Percentiles rank a stretch among this genome's conserved stretches.
phyloP scores from a whole-genome alignment of 805 yeast species.

The Suhomyces sp. region DNA sequence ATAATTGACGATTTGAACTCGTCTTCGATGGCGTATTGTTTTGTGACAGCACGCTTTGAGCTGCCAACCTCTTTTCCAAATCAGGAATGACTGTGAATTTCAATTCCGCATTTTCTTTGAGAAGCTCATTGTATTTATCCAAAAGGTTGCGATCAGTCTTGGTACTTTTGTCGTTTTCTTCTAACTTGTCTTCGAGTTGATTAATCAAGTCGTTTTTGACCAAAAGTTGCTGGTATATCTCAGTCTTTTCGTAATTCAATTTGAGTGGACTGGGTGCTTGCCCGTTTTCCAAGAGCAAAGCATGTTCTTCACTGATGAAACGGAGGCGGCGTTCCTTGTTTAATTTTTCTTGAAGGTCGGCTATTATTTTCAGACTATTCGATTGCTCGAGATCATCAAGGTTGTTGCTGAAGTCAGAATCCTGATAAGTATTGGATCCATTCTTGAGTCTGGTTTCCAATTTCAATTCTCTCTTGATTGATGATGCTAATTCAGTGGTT shows the following conservation, averaged over 20 bases:
- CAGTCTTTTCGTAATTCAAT: slow-evolving; percentile 54
- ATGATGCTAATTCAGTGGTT: slow-evolving; percentile 68
- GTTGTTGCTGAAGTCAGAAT: neutral
- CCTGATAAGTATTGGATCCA: neutral
- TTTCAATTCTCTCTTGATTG: slow-evolving; percentile 65
- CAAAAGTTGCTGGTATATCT: slow-evolving; percentile 45
- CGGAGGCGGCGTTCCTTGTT: slow-evolving; percentile 64
- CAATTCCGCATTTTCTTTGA: slow-evolving; percentile 40
- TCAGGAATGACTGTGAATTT: slow-evolving; percentile 45
- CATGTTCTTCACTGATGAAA: slow-evolving; percentile 69
- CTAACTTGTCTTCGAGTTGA: slow-evolving; percentile 47
- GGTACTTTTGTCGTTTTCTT: slow-evolving; percentile 27
- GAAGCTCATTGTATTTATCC: slow-evolving; percentile 38
- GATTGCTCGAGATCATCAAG: slow-evolving; percentile 19
- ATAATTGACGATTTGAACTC: slow-evolving; percentile 4
- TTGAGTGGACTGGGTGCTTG: slow-evolving; percentile 53
- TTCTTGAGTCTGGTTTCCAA: slow-evolving; percentile 46
- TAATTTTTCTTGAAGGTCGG: slow-evolving; percentile 53
- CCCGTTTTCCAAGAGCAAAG: slow-evolving; percentile 53
- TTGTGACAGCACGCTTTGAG: neutral
- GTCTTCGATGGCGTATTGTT: neutral
- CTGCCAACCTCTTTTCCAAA: slow-evolving; percentile 34
- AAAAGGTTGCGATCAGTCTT: slow-evolving; percentile 30
- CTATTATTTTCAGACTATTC: slow-evolving; percentile 34
- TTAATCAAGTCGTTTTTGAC: slow-evolving; percentile 48